Conservation (phyloP, 345 rosid genomes). For the Mercurialis annua region DNA sequence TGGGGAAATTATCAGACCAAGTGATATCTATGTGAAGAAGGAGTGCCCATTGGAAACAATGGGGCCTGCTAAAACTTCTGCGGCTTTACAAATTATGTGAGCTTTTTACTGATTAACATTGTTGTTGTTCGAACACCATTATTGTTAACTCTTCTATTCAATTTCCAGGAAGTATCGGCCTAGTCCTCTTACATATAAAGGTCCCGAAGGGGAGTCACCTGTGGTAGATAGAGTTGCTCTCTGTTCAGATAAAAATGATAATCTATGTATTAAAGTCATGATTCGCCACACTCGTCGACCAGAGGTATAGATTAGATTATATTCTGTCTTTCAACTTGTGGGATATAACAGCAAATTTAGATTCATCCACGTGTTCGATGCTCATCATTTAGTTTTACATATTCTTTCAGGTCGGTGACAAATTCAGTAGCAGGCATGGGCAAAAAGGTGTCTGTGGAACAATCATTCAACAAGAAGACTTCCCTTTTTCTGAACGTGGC, state of each 20-base stretch:
- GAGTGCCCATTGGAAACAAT: slow-evolving; percentile 50
- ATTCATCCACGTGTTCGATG: neutral
- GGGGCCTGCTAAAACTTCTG: slow-evolving; percentile 27
- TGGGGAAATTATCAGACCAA: slow-evolving; percentile 74
- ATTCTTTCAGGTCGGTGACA: slow-evolving; percentile 74
- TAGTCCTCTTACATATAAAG: slow-evolving; percentile 51
- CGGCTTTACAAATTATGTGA: slow-evolving; percentile 47
- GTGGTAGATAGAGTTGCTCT: slow-evolving; percentile 89
- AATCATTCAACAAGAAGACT: slow-evolving; percentile 90
- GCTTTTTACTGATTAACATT: slow-evolving; percentile 11
- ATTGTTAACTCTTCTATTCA: slow-evolving; percentile 13
- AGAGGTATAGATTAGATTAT: slow-evolving; percentile 45
- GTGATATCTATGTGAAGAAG: slow-evolving; percentile 65
- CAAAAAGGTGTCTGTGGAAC: slow-evolving; percentile 99
- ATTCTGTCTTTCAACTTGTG: neutral
- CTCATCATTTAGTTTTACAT: slow-evolving; percentile 2
- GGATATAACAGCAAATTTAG: neutral
- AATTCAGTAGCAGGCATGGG: slow-evolving; percentile 97
- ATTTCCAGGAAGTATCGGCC: slow-evolving; percentile 60
- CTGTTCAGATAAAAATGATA: slow-evolving; percentile 44
- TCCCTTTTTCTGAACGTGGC: slow-evolving; percentile 95
- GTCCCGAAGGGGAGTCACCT: slow-evolving; percentile 74
- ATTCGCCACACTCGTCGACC: slow-evolving; percentile 96
- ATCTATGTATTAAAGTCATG: slow-evolving; percentile 54
- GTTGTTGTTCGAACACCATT: neutral